Evolutionary conservation across 331 rosid species (phyloP).

Genomic region (Dryas integrifolia): DNA sequence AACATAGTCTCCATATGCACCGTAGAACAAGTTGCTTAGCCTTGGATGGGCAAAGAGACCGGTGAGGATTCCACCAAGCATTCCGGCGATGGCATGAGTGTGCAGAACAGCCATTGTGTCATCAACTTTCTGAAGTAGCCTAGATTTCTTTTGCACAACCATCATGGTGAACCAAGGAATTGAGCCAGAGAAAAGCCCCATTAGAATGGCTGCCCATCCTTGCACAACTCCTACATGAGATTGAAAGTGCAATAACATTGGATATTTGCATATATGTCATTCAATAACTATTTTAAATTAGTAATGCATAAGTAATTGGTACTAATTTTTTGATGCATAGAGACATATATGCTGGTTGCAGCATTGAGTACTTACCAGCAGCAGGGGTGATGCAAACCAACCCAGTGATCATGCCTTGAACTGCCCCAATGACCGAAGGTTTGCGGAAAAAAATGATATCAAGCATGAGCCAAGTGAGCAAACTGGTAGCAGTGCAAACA

Average conservation of each 20-base stretch:
- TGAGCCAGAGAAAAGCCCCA: slow-evolving; percentile 33
- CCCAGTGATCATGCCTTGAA: slow-evolving; percentile 41
- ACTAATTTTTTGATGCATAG: not conserved
- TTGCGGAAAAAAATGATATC: slow-evolving; percentile 31
- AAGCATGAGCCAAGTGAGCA: slow-evolving; percentile 35
- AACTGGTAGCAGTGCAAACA: slow-evolving; percentile 36
- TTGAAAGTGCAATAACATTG: not conserved
- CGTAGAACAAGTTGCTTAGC: slow-evolving; percentile 17
- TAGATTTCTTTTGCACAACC: slow-evolving; percentile 30
- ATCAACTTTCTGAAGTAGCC: slow-evolving; percentile 32
- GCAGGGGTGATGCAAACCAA: slow-evolving; percentile 41
- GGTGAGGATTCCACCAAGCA: slow-evolving; percentile 30
- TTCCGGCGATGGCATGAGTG: slow-evolving; percentile 35
- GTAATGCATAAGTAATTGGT: not conserved
- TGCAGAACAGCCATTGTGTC: slow-evolving; percentile 40
- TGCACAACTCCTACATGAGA: slow-evolving; percentile 27
- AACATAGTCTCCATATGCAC: not conserved
- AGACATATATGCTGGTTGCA: not conserved
- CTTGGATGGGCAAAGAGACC: slow-evolving; percentile 29
- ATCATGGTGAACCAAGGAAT: slow-evolving; percentile 40
- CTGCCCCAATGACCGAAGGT: slow-evolving; percentile 36
- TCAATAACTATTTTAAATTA: not conserved
- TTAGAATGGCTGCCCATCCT: slow-evolving; percentile 36
- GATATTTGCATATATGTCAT: too few relatives aligned
- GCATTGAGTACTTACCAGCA: slow-evolving; percentile 24